phyloP scores from a whole-genome alignment of 495 filamentous ascomycete species.

The Aspergillus kassunensis region DNA sequence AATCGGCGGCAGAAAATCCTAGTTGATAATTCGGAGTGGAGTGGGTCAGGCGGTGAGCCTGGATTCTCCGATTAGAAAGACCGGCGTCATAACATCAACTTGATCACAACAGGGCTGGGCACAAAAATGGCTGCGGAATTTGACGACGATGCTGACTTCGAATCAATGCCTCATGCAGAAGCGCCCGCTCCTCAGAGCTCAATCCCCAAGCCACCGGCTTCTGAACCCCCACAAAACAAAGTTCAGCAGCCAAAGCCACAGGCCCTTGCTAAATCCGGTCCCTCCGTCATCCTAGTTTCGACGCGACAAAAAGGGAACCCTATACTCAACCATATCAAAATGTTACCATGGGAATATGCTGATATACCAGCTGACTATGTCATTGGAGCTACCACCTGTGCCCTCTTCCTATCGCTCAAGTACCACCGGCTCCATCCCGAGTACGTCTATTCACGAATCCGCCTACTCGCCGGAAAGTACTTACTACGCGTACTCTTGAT shows the following conservation, averaged over 20 bases:
- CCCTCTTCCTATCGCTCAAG: constrained; percentile 89
- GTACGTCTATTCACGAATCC: constrained; percentile 93
- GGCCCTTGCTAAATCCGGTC: constrained; percentile 64
- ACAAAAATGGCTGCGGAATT: constrained; percentile 9
- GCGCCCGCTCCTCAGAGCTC: constrained; percentile 18
- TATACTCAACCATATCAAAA: constrained; percentile 73
- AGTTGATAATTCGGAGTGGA: constrained; percentile 7
- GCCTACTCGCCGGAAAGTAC: constrained; percentile 73
- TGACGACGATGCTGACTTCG: constrained; percentile 48
- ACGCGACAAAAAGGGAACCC: constrained; percentile 92
- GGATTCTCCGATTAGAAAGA: constrained; percentile 13
- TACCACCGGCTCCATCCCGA: constrained; percentile 97
- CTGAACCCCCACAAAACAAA: constrained; percentile 39
- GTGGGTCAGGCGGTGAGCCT: constrained; percentile 23
- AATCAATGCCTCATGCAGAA: constrained; percentile 49
- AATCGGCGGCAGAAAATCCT: constrained; percentile 45
- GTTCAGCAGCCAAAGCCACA: constrained; percentile 87
- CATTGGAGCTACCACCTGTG: constrained; percentile 82
- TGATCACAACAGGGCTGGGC: no score
- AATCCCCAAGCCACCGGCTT: constrained; percentile 25
- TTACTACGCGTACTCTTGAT: constrained; percentile 77
- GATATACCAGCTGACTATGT: constrained; percentile 93
- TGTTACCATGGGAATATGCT: constrained; percentile 93
- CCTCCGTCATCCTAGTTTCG: constrained; percentile 81
- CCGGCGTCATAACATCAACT: neutral